Conservation (phyloP, 306 rosid genomes). For the Medicago arabica region DNA sequence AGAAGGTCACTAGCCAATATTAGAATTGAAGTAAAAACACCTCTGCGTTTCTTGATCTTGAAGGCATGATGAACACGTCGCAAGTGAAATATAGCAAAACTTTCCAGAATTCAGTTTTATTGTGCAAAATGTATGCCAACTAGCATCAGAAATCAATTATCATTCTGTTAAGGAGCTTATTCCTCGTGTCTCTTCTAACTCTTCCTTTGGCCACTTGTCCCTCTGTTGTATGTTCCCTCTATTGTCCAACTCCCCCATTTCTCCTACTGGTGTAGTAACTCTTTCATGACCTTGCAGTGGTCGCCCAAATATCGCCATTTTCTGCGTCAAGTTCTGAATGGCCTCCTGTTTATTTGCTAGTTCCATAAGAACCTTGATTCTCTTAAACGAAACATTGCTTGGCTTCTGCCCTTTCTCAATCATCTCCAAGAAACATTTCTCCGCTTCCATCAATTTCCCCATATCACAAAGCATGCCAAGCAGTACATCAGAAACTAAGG, state of each 20-base stretch:
- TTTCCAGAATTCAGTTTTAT: slow-evolving; percentile 8
- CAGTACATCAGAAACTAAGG: slow-evolving; percentile 83
- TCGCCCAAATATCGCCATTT: slow-evolving; percentile 65
- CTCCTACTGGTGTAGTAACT: not conserved
- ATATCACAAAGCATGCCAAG: slow-evolving; percentile 84
- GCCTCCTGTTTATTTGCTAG: slow-evolving; percentile 73
- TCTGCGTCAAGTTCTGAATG: slow-evolving; percentile 65
- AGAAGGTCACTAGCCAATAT: not conserved
- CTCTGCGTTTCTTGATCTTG: slow-evolving; percentile 16
- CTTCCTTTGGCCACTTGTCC: not conserved
- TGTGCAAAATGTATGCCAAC: slow-evolving; percentile 4
- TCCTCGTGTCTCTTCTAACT: not conserved
- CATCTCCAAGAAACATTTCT: slow-evolving; percentile 88
- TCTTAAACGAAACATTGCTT: slow-evolving; percentile 72
- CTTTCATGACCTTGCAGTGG: slow-evolving; percentile 46
- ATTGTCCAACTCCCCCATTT: slow-evolving; percentile 4
- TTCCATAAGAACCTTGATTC: slow-evolving; percentile 91
- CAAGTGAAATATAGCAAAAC: not conserved
- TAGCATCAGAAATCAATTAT: not conserved
- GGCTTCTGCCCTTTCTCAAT: slow-evolving; percentile 87
- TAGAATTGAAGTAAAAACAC: not conserved
- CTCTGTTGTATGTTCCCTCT: not conserved
- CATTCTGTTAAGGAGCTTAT: not conserved
- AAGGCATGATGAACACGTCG: slow-evolving; percentile 13
- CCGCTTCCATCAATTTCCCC: slow-evolving; percentile 81